Base-by-base conservation (phyloP, 1,284 basidiomycete species). In the Naganishia sp. region DNA sequence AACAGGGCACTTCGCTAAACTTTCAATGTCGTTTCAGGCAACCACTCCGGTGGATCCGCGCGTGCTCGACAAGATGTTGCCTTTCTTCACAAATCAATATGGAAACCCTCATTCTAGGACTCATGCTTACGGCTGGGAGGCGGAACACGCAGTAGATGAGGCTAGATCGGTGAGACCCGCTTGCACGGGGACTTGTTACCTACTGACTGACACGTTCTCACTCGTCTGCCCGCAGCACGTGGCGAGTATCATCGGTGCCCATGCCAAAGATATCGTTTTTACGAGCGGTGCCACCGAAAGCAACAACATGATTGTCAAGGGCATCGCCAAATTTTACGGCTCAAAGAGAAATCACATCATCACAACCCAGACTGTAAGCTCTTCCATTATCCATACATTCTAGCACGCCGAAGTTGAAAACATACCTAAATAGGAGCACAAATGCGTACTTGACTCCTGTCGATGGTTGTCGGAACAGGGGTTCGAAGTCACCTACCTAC, bases 61-160 rank as follows among this genome's bases (percentile, higher is more conserved):
- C 67, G 96, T 99, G 5, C 84, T 99, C 66, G 96, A 99, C 80
- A 88, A 90, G 32, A 99, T 99, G 95, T 83, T 99, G 63, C 96
- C 96, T 0, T 97, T 87, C 79, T 83, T 94, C 72, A 96, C 95
- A 17, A 93, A 99, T 79, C 92, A 94, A 79, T 99, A 90, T 75
- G 96, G 96, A 7, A 99, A 99, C 81, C 96, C 96, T 10, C 96
- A 99, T 76, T 95, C 92, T 75, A 87, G 94, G 67, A 99, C 96
- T 35, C 96, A 99, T 79, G 93, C 95, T 0, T 99, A 98, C 79
- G 96, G 96, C 6, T 99, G 96, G 96, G 96, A 99, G 80, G 92
- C 95, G 6, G 96, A 99, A 77, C 85, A 89, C 72, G 94, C 89
- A 0, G 91, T 97, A 6, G 95, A 99, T 77, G 87, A 89, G 72